A percentile compares a stretch with the other conserved stretches of the same genome.
phyloP scores from a whole-genome alignment of 1,284 basidiomycete species.

The Tilletia walkeri region DNA sequence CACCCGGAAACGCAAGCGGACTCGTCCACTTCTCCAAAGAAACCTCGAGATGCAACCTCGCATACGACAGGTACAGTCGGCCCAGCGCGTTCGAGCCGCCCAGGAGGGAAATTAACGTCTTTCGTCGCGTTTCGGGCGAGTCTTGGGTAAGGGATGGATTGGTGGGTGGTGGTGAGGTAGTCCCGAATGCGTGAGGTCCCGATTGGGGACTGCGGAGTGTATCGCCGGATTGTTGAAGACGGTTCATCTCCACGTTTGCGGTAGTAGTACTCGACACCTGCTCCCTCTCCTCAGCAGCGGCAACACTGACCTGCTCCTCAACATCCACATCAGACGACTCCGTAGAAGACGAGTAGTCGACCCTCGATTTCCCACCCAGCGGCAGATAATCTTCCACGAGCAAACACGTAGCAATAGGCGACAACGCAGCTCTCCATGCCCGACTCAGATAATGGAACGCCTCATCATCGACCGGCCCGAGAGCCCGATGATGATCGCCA shows the following conservation, averaged over 20 bases:
- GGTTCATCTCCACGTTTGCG: not conserved
- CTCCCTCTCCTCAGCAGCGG: not conserved
- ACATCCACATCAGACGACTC: not conserved
- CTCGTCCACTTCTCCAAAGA: constrained; percentile 14
- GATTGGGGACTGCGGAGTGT: constrained; percentile 5
- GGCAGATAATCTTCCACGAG: constrained; percentile 13
- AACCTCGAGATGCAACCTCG: constrained; percentile 9
- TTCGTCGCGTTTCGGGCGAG: not conserved
- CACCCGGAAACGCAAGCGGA: constrained; percentile 1
- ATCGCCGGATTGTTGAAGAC: constrained; percentile 2
- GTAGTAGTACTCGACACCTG: not conserved
- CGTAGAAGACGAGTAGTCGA: too few relatives aligned
- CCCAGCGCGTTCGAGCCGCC: constrained; percentile 11
- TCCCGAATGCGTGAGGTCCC: not conserved
- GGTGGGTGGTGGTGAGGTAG: too few relatives aligned
- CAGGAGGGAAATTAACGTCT: not conserved
- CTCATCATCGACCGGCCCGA: not conserved
- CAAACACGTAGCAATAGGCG: constrained; percentile 1
- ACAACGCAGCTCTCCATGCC: constrained; percentile 5
- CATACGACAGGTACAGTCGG: constrained; percentile 8
- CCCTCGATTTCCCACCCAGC: not conserved
- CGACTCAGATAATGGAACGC: not conserved
- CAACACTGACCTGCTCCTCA: not conserved
- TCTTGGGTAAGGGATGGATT: not conserved
- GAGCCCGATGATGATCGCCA: too few relatives aligned